Percentiles rank a stretch among this genome's conserved stretches.
Conservation (phyloP, 2,329 filamentous ascomycete genomes). For the Fusarium sp. region DNA sequence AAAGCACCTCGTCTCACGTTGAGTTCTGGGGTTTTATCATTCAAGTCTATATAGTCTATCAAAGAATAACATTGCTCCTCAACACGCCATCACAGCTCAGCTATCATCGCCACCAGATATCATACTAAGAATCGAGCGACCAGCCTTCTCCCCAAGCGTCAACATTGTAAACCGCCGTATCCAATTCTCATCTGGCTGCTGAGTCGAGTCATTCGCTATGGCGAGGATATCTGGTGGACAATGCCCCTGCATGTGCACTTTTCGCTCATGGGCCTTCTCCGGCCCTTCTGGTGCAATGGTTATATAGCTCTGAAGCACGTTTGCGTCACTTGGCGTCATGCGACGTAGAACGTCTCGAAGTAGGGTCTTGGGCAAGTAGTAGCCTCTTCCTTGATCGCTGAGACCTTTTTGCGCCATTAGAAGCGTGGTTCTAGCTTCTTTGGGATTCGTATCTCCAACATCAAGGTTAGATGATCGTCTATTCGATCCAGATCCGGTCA, state of each 20-base stretch:
- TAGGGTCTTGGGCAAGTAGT: constrained; percentile 8
- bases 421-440: constrained; percentile 1
- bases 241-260: constrained; percentile 17
- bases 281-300: neutral
- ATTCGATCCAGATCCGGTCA: neutral
- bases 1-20: too few relatives aligned
- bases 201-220: neutral
- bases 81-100: neutral
- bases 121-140: constrained; percentile 2
- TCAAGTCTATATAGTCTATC: too few relatives aligned
- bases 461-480: neutral
- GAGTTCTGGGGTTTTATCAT: too few relatives aligned
- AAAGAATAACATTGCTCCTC: too few relatives aligned
- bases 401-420: constrained; percentile 19
- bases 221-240: constrained; percentile 12
- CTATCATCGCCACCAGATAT: neutral
- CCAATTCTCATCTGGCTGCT: neutral
- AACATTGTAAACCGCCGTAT: constrained; percentile 3
- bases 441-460: neutral
- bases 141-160: neutral
- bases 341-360: neutral
- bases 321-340: constrained; percentile 5
- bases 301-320: constrained; percentile 13
- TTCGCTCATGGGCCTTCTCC: neutral
- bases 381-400: constrained; percentile 6